These are phyloP conservation scores for Hypoxylon rickii DNA, from an alignment of 495 filamentous ascomycete species.

Conservation along the genomic window DNA sequence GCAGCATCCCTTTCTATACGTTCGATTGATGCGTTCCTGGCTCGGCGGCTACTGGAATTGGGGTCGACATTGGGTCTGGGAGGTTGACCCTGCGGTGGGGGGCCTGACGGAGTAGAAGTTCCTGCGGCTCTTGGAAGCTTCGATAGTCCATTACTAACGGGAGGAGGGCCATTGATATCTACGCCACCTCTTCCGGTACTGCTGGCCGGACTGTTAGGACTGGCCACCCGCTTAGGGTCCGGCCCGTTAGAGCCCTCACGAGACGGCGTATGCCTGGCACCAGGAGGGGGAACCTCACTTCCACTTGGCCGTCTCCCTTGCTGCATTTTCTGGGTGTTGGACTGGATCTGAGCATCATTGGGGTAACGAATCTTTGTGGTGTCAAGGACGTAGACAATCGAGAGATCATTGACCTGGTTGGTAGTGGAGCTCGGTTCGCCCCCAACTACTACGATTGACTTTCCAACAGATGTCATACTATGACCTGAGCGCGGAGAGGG, in stretches of 20 bases:
- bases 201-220: constrained; percentile 48
- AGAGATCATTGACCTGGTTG: constrained; percentile 78
- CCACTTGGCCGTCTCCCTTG: constrained; percentile 49
- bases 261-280: constrained; percentile 51
- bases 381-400: constrained; percentile 88
- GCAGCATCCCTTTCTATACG: constrained; percentile 42
- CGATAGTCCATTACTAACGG: constrained; percentile 52
- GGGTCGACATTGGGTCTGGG: constrained; percentile 63
- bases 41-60: constrained; percentile 32
- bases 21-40: constrained; percentile 48
- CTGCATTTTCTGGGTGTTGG: constrained; percentile 40
- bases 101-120: constrained; percentile 74
- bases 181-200: constrained; percentile 38
- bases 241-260: constrained; percentile 66
- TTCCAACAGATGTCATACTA: constrained; percentile 93
- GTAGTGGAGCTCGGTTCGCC: constrained; percentile 91
- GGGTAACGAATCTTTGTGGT: constrained; percentile 96
- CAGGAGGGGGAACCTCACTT: constrained; percentile 33
- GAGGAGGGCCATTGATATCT: constrained; percentile 40
- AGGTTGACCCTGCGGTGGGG: constrained; percentile 84
- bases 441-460: constrained; percentile 87
- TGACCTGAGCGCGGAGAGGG: constrained; percentile 93
- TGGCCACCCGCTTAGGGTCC: constrained; percentile 58
- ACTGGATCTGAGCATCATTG: constrained; percentile 67
- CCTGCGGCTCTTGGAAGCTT: constrained; percentile 72